These are phyloP conservation scores for Teunomyces tritomae DNA, from an alignment of 805 yeast species.

Conservation along the genomic window DNA sequence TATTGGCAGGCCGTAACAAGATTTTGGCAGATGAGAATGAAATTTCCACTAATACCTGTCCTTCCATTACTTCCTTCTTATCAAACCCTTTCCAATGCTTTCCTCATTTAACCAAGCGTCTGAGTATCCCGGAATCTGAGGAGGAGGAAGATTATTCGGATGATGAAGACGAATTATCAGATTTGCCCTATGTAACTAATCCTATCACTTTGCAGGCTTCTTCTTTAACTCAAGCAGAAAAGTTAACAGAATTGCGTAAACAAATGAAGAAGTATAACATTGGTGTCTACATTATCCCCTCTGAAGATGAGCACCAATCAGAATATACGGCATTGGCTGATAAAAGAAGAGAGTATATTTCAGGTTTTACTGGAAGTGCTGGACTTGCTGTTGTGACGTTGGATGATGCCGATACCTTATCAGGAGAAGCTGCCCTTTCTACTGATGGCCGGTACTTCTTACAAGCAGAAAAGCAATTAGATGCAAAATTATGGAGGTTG, in stretches of 20 bases:
- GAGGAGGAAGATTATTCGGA: conserved; percentile 15
- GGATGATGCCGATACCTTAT: conserved; percentile 39
- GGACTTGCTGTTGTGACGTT: conserved; percentile 84
- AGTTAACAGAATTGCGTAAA: conserved; percentile 58
- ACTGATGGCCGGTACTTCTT: conserved; percentile 95
- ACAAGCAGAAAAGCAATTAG: conserved; percentile 85
- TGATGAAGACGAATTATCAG: conserved; percentile 21
- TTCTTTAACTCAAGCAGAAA: conserved; percentile 21
- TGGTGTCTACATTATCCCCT: conserved; percentile 74
- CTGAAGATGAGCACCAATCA: conserved; percentile 92
- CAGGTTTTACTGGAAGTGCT: conserved; percentile 91
- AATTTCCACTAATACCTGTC: conserved; percentile 15
- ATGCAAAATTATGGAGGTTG: conserved; percentile 65
- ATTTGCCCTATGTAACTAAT: conserved; percentile 21
- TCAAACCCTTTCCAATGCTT: conserved; percentile 25
- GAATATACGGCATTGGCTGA: conserved; percentile 85
- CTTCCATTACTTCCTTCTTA: conserved; percentile 17
- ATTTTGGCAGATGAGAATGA: not conserved
- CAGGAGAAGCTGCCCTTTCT: conserved; percentile 73
- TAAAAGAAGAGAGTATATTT: conserved; percentile 75
- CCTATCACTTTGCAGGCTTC: conserved; percentile 5
- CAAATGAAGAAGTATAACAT: conserved; percentile 62
- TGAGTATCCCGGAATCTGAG: not conserved
- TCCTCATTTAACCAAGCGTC: conserved; percentile 12
- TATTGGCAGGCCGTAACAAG: not conserved